phyloP scores from a whole-genome alignment of 441 rosid species.

The Arabidopsis hybrid region DNA sequence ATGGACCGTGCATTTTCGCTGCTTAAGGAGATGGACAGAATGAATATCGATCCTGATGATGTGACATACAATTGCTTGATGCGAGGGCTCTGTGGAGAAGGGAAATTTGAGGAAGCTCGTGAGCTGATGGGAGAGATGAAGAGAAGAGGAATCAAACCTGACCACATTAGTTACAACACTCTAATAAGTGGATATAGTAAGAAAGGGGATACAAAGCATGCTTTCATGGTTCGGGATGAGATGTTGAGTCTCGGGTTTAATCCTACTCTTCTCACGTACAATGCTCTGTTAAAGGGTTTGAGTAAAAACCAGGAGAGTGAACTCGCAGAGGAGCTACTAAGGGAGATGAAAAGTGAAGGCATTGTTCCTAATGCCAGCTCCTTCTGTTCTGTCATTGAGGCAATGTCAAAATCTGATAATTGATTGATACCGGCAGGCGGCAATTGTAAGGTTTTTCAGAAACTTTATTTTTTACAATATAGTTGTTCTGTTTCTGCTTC shows the following conservation, averaged over 20 bases:
- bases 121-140: conserved; percentile 81
- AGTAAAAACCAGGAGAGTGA: conserved; percentile 77
- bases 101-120: conserved; percentile 87
- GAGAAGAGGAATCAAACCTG: conserved; percentile 81
- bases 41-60: conserved; percentile 76
- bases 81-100: conserved; percentile 82
- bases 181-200: conserved; percentile 87
- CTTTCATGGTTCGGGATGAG: conserved; percentile 77
- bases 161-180: conserved; percentile 83
- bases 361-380: conserved; percentile 82
- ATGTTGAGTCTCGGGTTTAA: conserved; percentile 82
- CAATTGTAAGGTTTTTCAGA: conserved; percentile 3
- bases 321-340: conserved; percentile 74
- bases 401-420: conserved; percentile 43
- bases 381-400: conserved; percentile 76
- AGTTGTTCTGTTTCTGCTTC: not conserved
- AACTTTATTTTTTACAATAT: not conserved
- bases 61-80: conserved; percentile 88
- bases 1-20: conserved; percentile 69
- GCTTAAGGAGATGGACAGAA: conserved; percentile 73
- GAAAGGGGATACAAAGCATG: conserved; percentile 83
- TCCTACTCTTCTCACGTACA: conserved; percentile 85
- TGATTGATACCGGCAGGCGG: conserved; percentile 27
- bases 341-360: conserved; percentile 84
- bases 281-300: conserved; percentile 79